phyloP scores from a whole-genome alignment of 805 yeast genomes.

The Zygosaccharomyces rouxii region DNA sequence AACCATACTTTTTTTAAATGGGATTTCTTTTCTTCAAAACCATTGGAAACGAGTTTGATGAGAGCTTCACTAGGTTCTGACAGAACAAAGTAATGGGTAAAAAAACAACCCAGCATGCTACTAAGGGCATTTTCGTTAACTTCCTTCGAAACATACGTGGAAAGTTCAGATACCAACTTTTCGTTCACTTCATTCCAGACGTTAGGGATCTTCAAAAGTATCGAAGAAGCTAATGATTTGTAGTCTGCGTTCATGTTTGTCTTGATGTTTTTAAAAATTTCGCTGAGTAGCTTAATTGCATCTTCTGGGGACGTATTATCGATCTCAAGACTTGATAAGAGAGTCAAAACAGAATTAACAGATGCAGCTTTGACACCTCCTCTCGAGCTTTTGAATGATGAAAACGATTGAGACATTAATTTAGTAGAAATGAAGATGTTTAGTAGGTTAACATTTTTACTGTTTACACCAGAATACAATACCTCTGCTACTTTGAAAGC shows the following conservation, averaged over 20 bases:
- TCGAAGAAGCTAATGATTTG: slow-evolving; percentile 48
- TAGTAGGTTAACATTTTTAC: slow-evolving; percentile 41
- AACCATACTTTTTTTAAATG: slow-evolving; percentile 68
- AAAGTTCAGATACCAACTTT: slow-evolving; percentile 41
- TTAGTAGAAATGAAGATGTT: slow-evolving; percentile 42
- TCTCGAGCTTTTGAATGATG: slow-evolving; percentile 67
- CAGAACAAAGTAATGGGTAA: slow-evolving; percentile 40
- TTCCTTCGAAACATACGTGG: slow-evolving; percentile 63
- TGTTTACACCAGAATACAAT: slow-evolving; percentile 34
- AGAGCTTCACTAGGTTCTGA: slow-evolving; percentile 25
- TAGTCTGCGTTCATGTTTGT: slow-evolving; percentile 59
- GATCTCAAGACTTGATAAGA: slow-evolving; percentile 24
- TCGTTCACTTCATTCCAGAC: slow-evolving; percentile 31
- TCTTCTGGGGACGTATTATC: slow-evolving; percentile 29
- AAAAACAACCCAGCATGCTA: slow-evolving; percentile 46
- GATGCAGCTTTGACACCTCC: slow-evolving; percentile 55
- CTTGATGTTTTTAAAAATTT: slow-evolving; percentile 54
- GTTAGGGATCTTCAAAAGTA: slow-evolving; percentile 38
- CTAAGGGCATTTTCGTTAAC: slow-evolving; percentile 63
- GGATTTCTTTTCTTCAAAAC: slow-evolving; percentile 61
- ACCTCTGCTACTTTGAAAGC: slow-evolving; percentile 56
- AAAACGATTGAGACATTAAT: slow-evolving; percentile 46
- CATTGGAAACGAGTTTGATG: slow-evolving; percentile 43
- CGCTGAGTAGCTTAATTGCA: slow-evolving; percentile 42
- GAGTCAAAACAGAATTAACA: slow-evolving; percentile 31